Evolutionary conservation across 129 eudicot genomes (phyloP), one percentile per base, ranked within the genome.

Genomic region (Arctium lappa): DNA sequence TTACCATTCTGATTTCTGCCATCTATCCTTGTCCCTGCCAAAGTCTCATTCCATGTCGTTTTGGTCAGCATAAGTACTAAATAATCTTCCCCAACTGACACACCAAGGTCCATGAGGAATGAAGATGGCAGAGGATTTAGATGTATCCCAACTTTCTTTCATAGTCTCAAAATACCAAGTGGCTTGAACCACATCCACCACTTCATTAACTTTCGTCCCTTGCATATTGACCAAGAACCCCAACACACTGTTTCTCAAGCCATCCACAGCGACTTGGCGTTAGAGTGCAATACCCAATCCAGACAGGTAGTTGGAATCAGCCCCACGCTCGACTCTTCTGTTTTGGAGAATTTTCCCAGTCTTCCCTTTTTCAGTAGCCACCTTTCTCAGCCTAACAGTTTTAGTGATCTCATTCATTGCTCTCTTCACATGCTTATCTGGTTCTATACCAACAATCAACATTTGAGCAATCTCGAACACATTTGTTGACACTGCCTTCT

Each of bases 351-450:
- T 93, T 48, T 93, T 93, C 75, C 91, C 96, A 39, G 98, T 96
- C 84, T 93, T 94, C 1, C 92, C 98, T 87, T 93, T 93, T 72
- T 93, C 98, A 78, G 85, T 88, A 46, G 97, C 97, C 40, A 97
- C 98, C 88, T 87, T 68, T 87, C 98, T 88, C 83, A 90, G 31
- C 82, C 98, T 82, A 73, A 97, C 94, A 87, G 97, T 97, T 93
- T 97, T 97, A 85, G 92, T 94, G 87, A 94, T 94, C 84, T 94
- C 97, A 79, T 94, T 94, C 97, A 94, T 92, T 29, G 98, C 98
- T 88, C 92, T 89, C 89, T 92, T 94, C 12, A 94, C 98, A 86
- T 91, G 95, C 81, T 89, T 97, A 87, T 94, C 97, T 0, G 97
- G 97, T 79, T 90, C 95, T 38, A 94, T 91, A 77, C 27, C 27